Conservation (phyloP, 148 eudicot species). For the Bassia scoparia region DNA sequence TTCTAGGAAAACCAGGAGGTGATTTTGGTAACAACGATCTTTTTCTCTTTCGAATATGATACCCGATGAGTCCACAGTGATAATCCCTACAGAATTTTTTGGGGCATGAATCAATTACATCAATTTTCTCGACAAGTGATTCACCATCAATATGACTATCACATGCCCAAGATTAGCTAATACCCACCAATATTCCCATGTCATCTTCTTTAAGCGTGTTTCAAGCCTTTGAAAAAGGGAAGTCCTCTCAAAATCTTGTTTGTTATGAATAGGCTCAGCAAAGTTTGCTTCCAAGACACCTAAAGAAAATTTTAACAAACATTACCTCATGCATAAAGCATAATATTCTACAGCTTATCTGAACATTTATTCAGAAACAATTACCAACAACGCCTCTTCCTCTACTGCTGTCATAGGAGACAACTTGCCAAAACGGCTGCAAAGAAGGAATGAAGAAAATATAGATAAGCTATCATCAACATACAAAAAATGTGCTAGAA, state of each 20-base stretch:
- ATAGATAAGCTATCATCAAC: conserved; percentile 11
- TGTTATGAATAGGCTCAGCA: conserved; percentile 76
- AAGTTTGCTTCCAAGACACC: conserved; percentile 85
- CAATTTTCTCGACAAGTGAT: neutral
- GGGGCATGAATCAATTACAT: conserved; percentile 7
- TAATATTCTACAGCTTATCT: neutral
- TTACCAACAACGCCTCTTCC: conserved; percentile 97
- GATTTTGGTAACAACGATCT: conserved; percentile 16
- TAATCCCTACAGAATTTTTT: conserved; percentile 53
- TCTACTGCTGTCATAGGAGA: conserved; percentile 47
- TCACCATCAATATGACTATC: neutral
- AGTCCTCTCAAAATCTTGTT: conserved; percentile 90
- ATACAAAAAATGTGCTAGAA: neutral
- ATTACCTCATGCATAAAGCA: neutral
- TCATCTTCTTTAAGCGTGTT: conserved; percentile 70
- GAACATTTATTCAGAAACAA: neutral
- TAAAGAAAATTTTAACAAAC: conserved; percentile 22
- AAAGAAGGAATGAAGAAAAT: conserved; percentile 22
- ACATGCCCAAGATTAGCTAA: neutral
- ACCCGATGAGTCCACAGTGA: conserved; percentile 84
- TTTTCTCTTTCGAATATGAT: conserved; percentile 38
- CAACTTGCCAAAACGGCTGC: conserved; percentile 91
- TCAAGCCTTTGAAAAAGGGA: conserved; percentile 75
- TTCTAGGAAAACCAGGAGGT: conserved; percentile 23
- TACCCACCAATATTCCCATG: conserved; percentile 80